Base-by-base conservation (phyloP, 1,284 basidiomycete species). In the Sanghuangporus sanghuang region DNA sequence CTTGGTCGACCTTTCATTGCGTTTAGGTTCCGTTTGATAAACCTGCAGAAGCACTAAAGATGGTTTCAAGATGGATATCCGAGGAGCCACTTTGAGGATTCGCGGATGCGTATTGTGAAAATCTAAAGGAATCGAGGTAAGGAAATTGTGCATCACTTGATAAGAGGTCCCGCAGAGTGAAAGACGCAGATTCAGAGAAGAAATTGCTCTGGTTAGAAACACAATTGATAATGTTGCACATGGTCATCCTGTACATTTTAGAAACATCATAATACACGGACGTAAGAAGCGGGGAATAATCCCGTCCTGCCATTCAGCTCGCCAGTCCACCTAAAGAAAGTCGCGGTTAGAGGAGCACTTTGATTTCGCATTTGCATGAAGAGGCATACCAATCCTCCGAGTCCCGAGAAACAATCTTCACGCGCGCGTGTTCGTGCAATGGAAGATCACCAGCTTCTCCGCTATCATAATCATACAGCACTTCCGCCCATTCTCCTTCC, bases 231-330 rank as follows among this genome's bases (percentile, higher is more conserved):
- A 39, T 14, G 44, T 11, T 32, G 5, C 6, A 21, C 58, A 59
- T 11, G 38, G 39, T 3, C 35, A 42, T 35, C 14, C 11, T 6
- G 38, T 12, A 35, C 39, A 6, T n/a, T 46, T 14, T 18, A 46
- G 44, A 46, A 1, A n/a, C 50, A 55, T 74, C 76, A 89, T 69
- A 89, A 67, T 27, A 85, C 64, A 70, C 85, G 85, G 69, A 88
- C 89, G 74, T 92, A 92, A 23, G 89, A 82, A 7, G 89, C 89
- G 16, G 89, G 89, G 69, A 92, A 85, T 27, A 90, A 74, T 3
- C 90, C 89, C 57, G 79, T 78, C 69, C 75, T 81, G 12, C 86
- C 86, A 67, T 87, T 77, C 35, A 83, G 72, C 72, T 87, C 84
- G 9, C 87, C 90, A 6, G 83, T 88, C 89, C 89, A 92, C 89